These are phyloP conservation scores for Nepenthes gracilis DNA, from an alignment of 148 eudicot genomes.

Conservation along the genomic window DNA sequence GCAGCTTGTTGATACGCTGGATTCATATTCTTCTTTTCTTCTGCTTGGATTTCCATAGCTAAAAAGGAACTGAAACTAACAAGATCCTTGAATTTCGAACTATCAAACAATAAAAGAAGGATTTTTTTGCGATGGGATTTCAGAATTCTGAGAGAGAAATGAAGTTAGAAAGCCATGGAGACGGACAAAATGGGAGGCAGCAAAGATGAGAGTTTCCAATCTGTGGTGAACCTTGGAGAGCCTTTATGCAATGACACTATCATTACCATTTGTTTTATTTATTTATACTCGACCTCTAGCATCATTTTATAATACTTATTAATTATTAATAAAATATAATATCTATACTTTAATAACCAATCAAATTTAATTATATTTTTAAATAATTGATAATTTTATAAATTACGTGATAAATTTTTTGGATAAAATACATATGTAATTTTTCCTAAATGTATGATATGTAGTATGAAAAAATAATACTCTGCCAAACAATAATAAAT, in stretches of 20 bases:
- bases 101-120: no score
- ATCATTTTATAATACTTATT: no score
- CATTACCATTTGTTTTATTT: background rate
- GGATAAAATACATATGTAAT: no score
- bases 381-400: background rate
- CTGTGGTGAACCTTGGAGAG: conserved; percentile 3
- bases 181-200: conserved; percentile 8
- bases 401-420: no score
- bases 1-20: background rate
- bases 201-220: background rate
- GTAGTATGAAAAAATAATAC: background rate
- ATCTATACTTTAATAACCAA: no score
- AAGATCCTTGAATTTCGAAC: background rate
- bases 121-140: background rate
- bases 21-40: no score
- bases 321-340: no score
- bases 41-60: conserved; percentile 20
- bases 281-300: no score
- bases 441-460: no score
- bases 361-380: no score
- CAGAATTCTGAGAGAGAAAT: conserved; percentile 2
- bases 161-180: background rate
- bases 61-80: conserved; percentile 1
- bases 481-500: conserved; percentile 8
- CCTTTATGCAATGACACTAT: conserved; percentile 5